These are phyloP conservation scores for Blastobotrys arbuscula DNA, from an alignment of 1,139 yeast species.

Conservation along the genomic window DNA sequence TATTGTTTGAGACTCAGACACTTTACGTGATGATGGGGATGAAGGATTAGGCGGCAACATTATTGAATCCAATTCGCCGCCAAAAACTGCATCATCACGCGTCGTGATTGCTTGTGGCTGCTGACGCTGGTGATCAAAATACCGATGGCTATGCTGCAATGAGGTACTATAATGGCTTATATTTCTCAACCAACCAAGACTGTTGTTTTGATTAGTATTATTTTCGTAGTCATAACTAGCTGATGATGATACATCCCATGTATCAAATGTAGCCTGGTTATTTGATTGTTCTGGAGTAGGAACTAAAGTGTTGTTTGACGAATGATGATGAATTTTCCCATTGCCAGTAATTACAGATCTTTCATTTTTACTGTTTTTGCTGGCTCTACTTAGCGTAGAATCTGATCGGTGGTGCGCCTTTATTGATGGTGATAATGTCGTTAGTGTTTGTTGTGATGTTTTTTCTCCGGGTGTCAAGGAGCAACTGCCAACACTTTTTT, in stretches of 20 bases:
- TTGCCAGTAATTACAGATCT: background rate
- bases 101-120: background rate
- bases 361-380: background rate
- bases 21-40: background rate
- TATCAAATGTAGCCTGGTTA: conserved; percentile 9
- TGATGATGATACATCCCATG: conserved; percentile 10
- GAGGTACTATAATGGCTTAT: background rate
- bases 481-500: background rate
- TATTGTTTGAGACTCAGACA: background rate
- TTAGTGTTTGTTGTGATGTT: conserved; percentile 7
- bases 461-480: conserved; percentile 2
- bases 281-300: background rate
- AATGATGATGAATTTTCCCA: background rate
- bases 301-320: background rate
- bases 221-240: conserved; percentile 1
- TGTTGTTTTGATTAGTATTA: background rate
- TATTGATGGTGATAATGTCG: conserved; percentile 2
- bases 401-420: conserved; percentile 12
- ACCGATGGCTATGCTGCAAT: conserved; percentile 1
- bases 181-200: background rate
- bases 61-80: background rate
- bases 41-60: background rate
- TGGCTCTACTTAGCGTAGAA: background rate
- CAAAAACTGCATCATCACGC: background rate
- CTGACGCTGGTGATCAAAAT: conserved; percentile 1